phyloP scores from a whole-genome alignment of 768 basidiomycete genomes.

The Rhodotorula graminis region DNA sequence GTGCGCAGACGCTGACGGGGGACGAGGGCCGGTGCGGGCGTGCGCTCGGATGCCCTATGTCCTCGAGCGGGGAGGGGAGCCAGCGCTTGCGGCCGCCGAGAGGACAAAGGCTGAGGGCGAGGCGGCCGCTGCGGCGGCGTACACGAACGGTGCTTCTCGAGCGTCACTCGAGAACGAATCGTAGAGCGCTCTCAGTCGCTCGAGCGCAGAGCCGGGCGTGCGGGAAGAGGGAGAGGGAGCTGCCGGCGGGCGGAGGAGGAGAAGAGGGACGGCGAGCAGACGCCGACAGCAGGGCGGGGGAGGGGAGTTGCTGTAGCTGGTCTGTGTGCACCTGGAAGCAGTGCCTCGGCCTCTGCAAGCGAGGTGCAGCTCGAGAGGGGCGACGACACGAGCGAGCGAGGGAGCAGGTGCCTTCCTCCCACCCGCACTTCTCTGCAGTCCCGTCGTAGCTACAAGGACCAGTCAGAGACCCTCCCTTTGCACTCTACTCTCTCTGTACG shows the following conservation, averaged over 20 bases:
- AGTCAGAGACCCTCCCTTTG: constrained; percentile 15
- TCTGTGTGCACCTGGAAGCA: too few relatives aligned
- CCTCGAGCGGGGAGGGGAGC: background rate
- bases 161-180: background rate
- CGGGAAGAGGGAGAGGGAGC: too few relatives aligned
- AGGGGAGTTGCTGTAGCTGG: too few relatives aligned
- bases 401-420: background rate
- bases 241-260: too few relatives aligned
- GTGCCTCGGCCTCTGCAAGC: too few relatives aligned
- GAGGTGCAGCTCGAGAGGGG: too few relatives aligned
- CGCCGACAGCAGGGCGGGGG: too few relatives aligned
- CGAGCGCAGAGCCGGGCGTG: too few relatives aligned
- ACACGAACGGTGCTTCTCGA: background rate
- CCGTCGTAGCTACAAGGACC: constrained; percentile 34
- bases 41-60: background rate
- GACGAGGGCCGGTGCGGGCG: background rate
- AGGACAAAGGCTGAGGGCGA: background rate
- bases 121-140: too few relatives aligned
- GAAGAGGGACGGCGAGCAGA: too few relatives aligned
- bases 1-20: background rate
- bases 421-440: constrained; percentile 21
- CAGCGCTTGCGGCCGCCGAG: too few relatives aligned
- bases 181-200: background rate
- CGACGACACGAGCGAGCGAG: too few relatives aligned
- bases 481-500: background rate